Evolutionary conservation across 148 eudicot genomes (phyloP).

Genomic region (Chenopodium album): DNA sequence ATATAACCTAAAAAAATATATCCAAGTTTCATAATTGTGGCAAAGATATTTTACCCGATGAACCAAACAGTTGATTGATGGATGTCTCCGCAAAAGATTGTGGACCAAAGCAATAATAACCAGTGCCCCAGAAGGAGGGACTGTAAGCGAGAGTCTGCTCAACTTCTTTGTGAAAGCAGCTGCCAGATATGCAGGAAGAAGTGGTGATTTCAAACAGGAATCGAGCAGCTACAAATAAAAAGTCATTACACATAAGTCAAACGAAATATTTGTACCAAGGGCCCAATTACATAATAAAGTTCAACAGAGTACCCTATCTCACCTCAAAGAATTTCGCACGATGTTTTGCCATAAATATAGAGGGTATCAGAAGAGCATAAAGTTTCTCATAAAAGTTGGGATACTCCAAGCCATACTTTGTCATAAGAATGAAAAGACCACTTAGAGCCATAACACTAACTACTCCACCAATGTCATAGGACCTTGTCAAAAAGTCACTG

Average conservation of each 20-base stretch:
- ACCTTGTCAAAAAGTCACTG: constrained; percentile 98
- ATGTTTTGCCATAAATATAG: constrained; percentile 89
- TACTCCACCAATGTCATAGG: constrained; percentile 96
- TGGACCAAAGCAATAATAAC: constrained; percentile 59
- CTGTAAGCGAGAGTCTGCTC: constrained; percentile 79
- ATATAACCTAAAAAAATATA: too few species aligned
- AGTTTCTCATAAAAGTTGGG: constrained; percentile 88
- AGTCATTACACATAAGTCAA: neutral
- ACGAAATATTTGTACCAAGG: neutral
- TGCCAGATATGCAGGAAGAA: constrained; percentile 88
- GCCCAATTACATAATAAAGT: neutral
- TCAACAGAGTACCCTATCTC: constrained; percentile 16
- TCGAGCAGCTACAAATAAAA: constrained; percentile 68
- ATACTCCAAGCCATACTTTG: constrained; percentile 78
- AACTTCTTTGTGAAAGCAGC: constrained; percentile 92
- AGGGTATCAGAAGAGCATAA: constrained; percentile 76
- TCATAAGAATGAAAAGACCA: constrained; percentile 86
- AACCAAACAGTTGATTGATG: constrained; percentile 74
- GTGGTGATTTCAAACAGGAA: constrained; percentile 87
- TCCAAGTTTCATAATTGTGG: too few species aligned
- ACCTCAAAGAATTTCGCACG: constrained; percentile 94
- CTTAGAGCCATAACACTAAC: constrained; percentile 94
- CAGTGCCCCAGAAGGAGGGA: constrained; percentile 84
- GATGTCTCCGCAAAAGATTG: constrained; percentile 78
- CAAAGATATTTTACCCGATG: constrained; percentile 48